Evolutionary conservation across 2,329 filamentous ascomycete genomes (phyloP), one percentile per base, ranked within the genome.

Genomic region (Scedosporium minutisporum): DNA sequence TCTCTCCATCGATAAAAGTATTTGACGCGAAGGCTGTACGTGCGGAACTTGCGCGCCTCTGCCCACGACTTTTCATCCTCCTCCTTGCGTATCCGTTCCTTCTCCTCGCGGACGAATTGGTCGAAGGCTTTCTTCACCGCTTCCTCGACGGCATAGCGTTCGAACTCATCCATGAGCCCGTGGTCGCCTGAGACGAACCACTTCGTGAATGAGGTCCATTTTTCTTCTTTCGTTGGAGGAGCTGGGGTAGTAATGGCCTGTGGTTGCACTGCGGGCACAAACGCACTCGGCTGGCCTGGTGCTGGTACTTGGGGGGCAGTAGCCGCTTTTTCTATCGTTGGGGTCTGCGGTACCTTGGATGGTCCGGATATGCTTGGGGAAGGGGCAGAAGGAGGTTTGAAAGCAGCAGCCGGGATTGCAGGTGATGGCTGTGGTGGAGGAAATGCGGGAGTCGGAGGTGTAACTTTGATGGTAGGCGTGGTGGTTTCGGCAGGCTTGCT

Each of bases 1-100:
- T 79, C 70, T 58, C 77, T 80, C 83, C 83, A 86, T 18, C 75
- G 74, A 66, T 85, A 84, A 64, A 85, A 84, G 69, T 76, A 86
- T 58, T 79, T 83, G 64, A 84, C 72, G 12, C 74, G 72, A 33
- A 86, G 73, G 62, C 75, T 83, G 67, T 82, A 79, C 3, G 66
- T 68, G 44, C 80, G 76, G 66, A 81, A 83, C n/a, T 74, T 70
- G 16, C 75, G 73, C 14, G 82, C 82, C 61, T 81, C 72, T 2
- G 75, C 76, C 70, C 80, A 55, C 68, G 79, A 68, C 65, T 69
- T 67, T 18, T 77, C 76, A 48, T 84, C 80, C 66, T 83, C 81
- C 63, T 82, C 81, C 57, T 71, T 75, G 21, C 69, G 72, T 58
- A 67, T 73, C 46, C 75, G 75, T 62, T 78, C 77, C 18, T 73